phyloP scores from a whole-genome alignment of 1,284 basidiomycete species.

The Fomitopsis betulina region DNA sequence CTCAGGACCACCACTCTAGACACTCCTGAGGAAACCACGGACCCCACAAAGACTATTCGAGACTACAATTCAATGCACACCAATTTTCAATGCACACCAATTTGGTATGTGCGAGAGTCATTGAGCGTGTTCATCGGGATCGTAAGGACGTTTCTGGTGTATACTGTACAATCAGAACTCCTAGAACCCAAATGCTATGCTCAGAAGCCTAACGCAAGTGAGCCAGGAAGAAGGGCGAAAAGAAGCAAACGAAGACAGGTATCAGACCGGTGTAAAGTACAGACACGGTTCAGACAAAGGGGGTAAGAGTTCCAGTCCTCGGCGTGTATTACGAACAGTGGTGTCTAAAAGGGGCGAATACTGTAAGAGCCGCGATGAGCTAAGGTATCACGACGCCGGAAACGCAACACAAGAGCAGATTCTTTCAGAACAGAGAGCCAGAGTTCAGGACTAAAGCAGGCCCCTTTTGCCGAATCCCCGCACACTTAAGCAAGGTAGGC shows the following conservation, averaged over 20 bases:
- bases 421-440: not conserved
- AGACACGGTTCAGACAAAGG: not conserved
- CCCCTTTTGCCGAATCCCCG: conserved; percentile 4
- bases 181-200: not conserved
- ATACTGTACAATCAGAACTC: not conserved
- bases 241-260: not conserved
- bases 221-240: not conserved
- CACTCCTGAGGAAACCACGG: too few relatives aligned
- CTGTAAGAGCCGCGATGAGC: not conserved
- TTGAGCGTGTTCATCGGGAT: not conserved
- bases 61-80: too few relatives aligned
- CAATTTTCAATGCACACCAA: too few relatives aligned
- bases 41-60: too few relatives aligned
- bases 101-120: not conserved
- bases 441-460: not conserved
- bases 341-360: not conserved
- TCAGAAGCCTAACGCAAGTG: conserved; percentile 2
- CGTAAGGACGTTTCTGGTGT: not conserved
- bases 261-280: not conserved
- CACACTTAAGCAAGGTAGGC: conserved; percentile 23
- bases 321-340: not conserved
- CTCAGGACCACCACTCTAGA: too few relatives aligned
- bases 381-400: conserved; percentile 4
- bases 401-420: not conserved
- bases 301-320: not conserved